phyloP scores from a whole-genome alignment of 805 yeast species.

The Teunomyces atbi region DNA sequence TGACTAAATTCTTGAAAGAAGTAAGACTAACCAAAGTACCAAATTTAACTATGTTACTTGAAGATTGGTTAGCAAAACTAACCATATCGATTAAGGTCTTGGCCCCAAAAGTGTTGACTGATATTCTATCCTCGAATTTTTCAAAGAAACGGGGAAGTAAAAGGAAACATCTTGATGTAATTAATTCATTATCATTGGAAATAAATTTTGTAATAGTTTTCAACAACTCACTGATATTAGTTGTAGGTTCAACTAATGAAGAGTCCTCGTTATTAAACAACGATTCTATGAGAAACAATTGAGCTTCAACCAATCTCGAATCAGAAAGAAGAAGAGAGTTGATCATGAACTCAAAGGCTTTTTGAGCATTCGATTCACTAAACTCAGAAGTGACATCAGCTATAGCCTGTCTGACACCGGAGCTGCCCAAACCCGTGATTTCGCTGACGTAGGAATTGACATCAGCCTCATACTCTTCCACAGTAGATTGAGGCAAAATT shows the following conservation, averaged over 20 bases:
- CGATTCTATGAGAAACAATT: constrained; percentile 39
- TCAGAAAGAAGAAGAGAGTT: neutral
- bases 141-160: constrained; percentile 57
- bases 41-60: constrained; percentile 20
- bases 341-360: constrained; percentile 4
- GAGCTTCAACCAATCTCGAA: constrained; percentile 41
- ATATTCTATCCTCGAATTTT: constrained; percentile 42
- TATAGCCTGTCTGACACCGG: constrained; percentile 58
- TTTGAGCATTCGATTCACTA: constrained; percentile 37
- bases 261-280: constrained; percentile 43
- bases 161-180: constrained; percentile 49
- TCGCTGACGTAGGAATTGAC: constrained; percentile 69
- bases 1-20: constrained; percentile 39
- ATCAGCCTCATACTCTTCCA: constrained; percentile 55
- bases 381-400: constrained; percentile 55
- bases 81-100: constrained; percentile 27
- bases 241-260: constrained; percentile 9
- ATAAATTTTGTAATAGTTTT: constrained; percentile 6
- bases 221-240: constrained; percentile 11
- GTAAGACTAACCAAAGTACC: constrained; percentile 53
- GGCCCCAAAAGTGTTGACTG: constrained; percentile 30
- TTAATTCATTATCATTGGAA: constrained; percentile 26
- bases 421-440: constrained; percentile 61
- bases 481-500: constrained; percentile 39
- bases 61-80: constrained; percentile 18